Conservation (phyloP, 2,329 filamentous ascomycete genomes). For the Paraconiothyrium sp. region DNA sequence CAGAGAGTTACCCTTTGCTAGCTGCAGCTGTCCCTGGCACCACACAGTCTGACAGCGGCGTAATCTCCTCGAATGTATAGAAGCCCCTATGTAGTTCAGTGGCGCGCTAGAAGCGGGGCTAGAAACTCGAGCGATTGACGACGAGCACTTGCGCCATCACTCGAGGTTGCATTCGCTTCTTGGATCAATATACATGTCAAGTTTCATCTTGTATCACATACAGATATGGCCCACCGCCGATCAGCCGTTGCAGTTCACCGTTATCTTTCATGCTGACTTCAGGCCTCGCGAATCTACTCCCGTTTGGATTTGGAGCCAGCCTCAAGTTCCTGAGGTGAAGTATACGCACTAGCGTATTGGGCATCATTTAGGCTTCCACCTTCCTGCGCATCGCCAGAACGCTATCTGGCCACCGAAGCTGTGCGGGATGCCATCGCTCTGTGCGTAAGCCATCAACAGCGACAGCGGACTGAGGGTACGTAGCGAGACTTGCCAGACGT, state of each 20-base stretch:
- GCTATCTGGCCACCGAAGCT: background rate
- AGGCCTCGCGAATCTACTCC: background rate
- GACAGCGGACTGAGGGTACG: background rate
- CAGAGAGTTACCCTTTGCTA: background rate
- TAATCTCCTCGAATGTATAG: background rate
- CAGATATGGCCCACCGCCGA: background rate
- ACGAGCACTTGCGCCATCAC: slow-evolving; percentile 13
- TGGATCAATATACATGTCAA: slow-evolving; percentile 6
- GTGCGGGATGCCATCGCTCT: background rate
- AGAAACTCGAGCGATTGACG: slow-evolving; percentile 15
- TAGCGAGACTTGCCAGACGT: slow-evolving; percentile 6
- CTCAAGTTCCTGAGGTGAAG: background rate
- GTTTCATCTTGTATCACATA: slow-evolving; percentile 4
- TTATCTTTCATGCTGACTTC: background rate
- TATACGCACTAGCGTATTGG: background rate
- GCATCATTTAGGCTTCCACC: background rate
- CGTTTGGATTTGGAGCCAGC: background rate
- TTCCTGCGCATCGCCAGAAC: too few species aligned
- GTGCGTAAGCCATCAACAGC: background rate
- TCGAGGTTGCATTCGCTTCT: background rate
- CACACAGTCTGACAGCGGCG: slow-evolving; percentile 15
- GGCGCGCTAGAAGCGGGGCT: slow-evolving; percentile 17
- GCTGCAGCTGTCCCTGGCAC: slow-evolving; percentile 1
- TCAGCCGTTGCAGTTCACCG: background rate
- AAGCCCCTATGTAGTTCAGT: slow-evolving; percentile 10